phyloP scores from a whole-genome alignment of 2,329 filamentous ascomycete genomes.

The Diaporthe sp. region DNA sequence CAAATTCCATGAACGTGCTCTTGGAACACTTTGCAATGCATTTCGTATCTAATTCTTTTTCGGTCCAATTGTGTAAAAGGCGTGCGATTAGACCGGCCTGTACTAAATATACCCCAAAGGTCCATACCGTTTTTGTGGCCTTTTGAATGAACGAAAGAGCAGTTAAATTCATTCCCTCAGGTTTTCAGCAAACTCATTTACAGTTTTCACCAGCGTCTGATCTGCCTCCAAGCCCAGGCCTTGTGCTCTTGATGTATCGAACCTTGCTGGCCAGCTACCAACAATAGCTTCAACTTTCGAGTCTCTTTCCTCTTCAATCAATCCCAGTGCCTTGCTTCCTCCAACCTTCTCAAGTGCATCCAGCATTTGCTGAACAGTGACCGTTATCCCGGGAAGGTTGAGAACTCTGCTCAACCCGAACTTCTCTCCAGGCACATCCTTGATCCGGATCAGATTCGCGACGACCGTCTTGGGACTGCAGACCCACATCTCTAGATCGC shows the following conservation, averaged over 20 bases:
- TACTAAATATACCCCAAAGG: neutral
- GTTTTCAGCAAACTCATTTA: neutral
- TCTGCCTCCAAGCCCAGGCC: neutral
- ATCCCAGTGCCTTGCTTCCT: conserved; percentile 52
- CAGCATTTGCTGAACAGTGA: conserved; percentile 62
- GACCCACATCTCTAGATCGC: conserved; percentile 56
- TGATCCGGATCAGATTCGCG: conserved; percentile 53
- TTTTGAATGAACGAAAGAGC: neutral
- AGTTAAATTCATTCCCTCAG: neutral
- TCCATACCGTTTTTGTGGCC: neutral
- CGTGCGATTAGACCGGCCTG: too few relatives aligned
- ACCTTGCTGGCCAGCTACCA: conserved; percentile 62
- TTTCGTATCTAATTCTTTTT: neutral
- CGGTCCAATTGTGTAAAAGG: too few relatives aligned
- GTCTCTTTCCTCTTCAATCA: conserved; percentile 60
- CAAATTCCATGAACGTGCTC: neutral
- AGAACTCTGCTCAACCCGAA: conserved; percentile 47
- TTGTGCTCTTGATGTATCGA: conserved; percentile 47
- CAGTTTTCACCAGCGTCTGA: neutral
- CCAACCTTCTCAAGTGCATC: conserved; percentile 60
- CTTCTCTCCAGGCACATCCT: conserved; percentile 50
- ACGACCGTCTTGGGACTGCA: conserved; percentile 58
- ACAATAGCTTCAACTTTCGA: conserved; percentile 59
- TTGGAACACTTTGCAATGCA: neutral
- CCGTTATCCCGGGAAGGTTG: conserved; percentile 62